A percentile compares a stretch with the other conserved stretches of the same genome.
Conservation (phyloP, 225 moss, liverwort and hornwort species). For the Neckera pumila region DNA sequence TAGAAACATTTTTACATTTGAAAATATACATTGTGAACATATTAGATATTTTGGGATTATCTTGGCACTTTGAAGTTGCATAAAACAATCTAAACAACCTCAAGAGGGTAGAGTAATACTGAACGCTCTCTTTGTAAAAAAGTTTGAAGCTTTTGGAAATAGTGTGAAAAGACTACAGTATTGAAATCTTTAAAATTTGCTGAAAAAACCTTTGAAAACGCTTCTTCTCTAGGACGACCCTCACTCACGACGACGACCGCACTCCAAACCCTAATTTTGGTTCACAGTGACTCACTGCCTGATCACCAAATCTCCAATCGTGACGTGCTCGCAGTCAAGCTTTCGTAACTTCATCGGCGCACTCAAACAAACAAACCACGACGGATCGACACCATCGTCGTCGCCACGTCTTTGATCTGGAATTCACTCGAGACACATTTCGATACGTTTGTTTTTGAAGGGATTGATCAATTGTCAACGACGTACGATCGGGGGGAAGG, state of each 20-base stretch:
- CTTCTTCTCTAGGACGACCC: neutral
- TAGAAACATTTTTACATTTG: neutral
- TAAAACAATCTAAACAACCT: neutral
- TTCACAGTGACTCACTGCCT: neutral
- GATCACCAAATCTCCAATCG: neutral
- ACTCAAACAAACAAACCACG: too few species aligned
- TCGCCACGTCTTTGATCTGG: neutral
- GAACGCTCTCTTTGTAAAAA: neutral
- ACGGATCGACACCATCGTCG: neutral
- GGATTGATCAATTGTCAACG: neutral
- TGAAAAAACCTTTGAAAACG: neutral
- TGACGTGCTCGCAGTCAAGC: neutral
- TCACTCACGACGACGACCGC: neutral
- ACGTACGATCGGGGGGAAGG: neutral
- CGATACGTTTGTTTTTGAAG: neutral
- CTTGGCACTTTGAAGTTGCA: neutral
- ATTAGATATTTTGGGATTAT: neutral
- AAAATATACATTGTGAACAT: neutral
- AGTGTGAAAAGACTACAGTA: neutral
- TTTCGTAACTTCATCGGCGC: neutral
- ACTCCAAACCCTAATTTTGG: neutral
- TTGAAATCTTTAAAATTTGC: neutral
- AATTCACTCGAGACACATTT: neutral
- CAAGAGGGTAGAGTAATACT: neutral
- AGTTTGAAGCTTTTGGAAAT: neutral